Conservation (phyloP, 2,329 filamentous ascomycete species). For the Aspergillus puulaauensis region DNA sequence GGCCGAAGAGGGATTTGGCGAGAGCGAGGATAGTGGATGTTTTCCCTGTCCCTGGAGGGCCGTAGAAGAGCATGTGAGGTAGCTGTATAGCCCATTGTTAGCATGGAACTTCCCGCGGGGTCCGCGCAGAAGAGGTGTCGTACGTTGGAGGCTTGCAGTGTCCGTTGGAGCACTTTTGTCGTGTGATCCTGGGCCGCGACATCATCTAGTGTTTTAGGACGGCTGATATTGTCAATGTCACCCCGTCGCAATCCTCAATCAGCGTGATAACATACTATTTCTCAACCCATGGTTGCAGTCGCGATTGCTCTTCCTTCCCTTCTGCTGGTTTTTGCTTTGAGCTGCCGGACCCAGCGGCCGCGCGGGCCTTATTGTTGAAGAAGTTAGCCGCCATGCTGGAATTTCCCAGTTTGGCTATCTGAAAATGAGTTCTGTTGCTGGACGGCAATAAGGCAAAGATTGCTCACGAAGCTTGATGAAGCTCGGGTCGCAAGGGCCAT, state of each 20-base stretch:
- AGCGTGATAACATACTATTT: slow-evolving; percentile 71
- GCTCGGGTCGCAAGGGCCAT: slow-evolving; percentile 3
- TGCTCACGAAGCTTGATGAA: neutral
- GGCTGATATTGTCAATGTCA: slow-evolving; percentile 54
- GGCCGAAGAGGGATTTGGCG: slow-evolving; percentile 95
- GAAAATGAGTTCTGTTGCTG: neutral
- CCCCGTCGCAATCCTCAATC: neutral
- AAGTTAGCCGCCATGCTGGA: slow-evolving; percentile 70
- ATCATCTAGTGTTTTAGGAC: slow-evolving; percentile 89
- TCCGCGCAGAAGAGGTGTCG: slow-evolving; percentile 17
- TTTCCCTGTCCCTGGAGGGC: slow-evolving; percentile 95
- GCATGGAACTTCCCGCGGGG: neutral
- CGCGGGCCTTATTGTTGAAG: slow-evolving; percentile 90
- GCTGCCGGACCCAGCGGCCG: slow-evolving; percentile 68
- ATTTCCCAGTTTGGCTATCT: neutral
- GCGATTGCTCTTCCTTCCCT: slow-evolving; percentile 60
- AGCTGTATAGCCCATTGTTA: slow-evolving; percentile 53
- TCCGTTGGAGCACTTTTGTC: slow-evolving; percentile 85
- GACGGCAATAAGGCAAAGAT: neutral
- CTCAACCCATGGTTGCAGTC: slow-evolving; percentile 92
- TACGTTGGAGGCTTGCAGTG: slow-evolving; percentile 90
- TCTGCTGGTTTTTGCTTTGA: slow-evolving; percentile 65
- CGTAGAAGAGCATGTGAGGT: slow-evolving; percentile 99
- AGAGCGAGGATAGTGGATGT: slow-evolving; percentile 96
- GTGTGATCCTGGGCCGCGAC: slow-evolving; percentile 98